These are phyloP conservation scores for Populus tremula DNA, from an alignment of 345 rosid genomes.

Conservation along the genomic window DNA sequence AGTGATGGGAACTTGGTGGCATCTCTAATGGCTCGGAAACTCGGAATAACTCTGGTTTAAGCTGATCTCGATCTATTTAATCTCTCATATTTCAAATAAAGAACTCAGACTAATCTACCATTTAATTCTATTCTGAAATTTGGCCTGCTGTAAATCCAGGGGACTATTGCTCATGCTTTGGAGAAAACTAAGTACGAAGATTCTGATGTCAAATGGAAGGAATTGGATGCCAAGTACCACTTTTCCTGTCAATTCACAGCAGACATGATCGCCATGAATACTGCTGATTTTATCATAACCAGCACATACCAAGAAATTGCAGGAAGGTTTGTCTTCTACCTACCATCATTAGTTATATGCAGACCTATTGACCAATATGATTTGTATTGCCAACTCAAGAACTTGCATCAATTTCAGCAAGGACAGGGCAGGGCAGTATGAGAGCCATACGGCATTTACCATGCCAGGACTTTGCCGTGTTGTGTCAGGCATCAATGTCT, in stretches of 20 bases:
- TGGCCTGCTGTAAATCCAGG: conserved; percentile 34
- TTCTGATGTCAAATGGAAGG: conserved; percentile 88
- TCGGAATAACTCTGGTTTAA: conserved; percentile 71
- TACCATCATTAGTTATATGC: conserved; percentile 3
- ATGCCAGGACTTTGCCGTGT: conserved; percentile 91
- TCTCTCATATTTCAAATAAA: not conserved
- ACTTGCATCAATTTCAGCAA: conserved; percentile 42
- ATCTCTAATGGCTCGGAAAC: conserved; percentile 71
- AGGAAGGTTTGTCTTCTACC: conserved; percentile 56
- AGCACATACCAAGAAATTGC: conserved; percentile 97
- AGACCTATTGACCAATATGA: not conserved
- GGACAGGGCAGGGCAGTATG: conserved; percentile 82
- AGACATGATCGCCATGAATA: conserved; percentile 79
- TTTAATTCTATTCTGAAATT: not conserved
- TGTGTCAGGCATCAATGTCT: conserved; percentile 83
- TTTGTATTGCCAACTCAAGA: not conserved
- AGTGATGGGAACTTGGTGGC: conserved; percentile 93
- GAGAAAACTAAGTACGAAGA: conserved; percentile 94
- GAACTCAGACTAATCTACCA: not conserved
- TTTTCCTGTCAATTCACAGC: conserved; percentile 96
- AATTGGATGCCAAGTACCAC: conserved; percentile 75
- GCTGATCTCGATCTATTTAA: not conserved
- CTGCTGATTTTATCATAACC: conserved; percentile 75
- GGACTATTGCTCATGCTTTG: conserved; percentile 86
- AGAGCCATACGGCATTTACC: conserved; percentile 74